These are phyloP conservation scores for Botrytis porri DNA, from an alignment of 2,329 filamentous ascomycete species.

Conservation along the genomic window DNA sequence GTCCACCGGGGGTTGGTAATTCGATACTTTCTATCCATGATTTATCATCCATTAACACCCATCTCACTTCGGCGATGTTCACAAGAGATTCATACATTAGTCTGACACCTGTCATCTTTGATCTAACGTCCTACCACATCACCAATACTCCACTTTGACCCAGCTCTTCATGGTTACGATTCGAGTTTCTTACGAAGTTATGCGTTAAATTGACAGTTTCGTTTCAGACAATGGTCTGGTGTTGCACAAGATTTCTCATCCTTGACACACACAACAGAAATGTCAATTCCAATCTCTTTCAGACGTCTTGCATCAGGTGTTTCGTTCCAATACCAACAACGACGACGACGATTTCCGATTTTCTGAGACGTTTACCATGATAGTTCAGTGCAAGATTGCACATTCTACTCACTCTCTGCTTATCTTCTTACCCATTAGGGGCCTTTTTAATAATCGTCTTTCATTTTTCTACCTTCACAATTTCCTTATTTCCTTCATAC, in stretches of 20 bases:
- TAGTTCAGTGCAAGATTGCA: neutral
- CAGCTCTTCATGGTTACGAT: neutral
- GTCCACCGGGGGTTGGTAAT: neutral
- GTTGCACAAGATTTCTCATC: neutral
- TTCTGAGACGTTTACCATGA: neutral
- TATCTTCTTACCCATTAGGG: neutral
- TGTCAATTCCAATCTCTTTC: neutral
- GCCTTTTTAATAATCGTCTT: neutral
- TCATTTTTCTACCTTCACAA: neutral
- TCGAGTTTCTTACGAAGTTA: neutral
- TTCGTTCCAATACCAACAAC: neutral
- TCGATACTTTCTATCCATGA: neutral
- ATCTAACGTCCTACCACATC: neutral
- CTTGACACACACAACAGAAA: neutral
- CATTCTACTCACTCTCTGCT: neutral
- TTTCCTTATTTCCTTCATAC: neutral
- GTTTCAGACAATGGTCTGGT: neutral
- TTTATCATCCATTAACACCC: neutral
- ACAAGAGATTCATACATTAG: neutral
- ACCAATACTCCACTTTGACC: neutral
- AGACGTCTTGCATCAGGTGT: neutral
- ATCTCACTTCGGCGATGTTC: neutral
- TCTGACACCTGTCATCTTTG: neutral
- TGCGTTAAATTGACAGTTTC: neutral
- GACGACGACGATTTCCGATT: neutral